phyloP scores from a whole-genome alignment of 1,284 basidiomycete species.

The Malassezia vespertilionis region DNA sequence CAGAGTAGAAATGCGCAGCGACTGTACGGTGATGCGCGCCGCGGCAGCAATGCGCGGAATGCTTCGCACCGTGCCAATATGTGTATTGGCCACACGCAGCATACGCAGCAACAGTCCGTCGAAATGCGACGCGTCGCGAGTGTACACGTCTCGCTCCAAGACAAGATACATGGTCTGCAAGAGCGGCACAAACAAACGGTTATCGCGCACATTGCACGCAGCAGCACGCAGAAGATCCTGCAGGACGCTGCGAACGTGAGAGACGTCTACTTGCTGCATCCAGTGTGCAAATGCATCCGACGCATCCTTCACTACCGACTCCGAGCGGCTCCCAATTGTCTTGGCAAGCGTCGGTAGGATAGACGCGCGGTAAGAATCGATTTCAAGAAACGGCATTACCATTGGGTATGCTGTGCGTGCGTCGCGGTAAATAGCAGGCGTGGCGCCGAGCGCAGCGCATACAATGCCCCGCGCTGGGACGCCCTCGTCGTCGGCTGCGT shows the following conservation, averaged over 20 bases:
- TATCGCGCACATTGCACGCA: slow-evolving; percentile 21
- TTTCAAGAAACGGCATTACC: background rate
- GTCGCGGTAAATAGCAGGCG: slow-evolving; percentile 5
- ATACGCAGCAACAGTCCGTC: background rate
- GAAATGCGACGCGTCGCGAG: background rate
- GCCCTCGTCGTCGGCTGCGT: slow-evolving; percentile 11
- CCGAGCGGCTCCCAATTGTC: slow-evolving; percentile 4
- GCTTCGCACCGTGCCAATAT: slow-evolving; percentile 4
- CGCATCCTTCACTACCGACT: slow-evolving; percentile 7
- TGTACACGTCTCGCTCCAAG: slow-evolving; percentile 22
- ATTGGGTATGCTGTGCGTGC: background rate
- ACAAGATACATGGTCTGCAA: slow-evolving; percentile 21
- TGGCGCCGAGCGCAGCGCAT: background rate
- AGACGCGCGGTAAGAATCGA: background rate
- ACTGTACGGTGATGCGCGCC: slow-evolving; percentile 9
- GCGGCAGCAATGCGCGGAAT: slow-evolving; percentile 5
- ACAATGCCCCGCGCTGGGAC: slow-evolving; percentile 1
- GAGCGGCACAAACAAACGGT: slow-evolving; percentile 26
- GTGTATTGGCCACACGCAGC: background rate
- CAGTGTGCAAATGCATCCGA: slow-evolving; percentile 6
- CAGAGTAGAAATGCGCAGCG: background rate
- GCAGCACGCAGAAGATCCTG: slow-evolving; percentile 17
- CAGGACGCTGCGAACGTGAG: slow-evolving; percentile 6
- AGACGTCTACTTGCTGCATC: background rate
- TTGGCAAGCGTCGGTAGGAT: slow-evolving; percentile 1